A percentile compares a stretch with the other conserved stretches of the same genome.
These are phyloP conservation scores for Lentinula aciculospora DNA, from an alignment of 768 basidiomycete genomes.

Conservation along the genomic window DNA sequence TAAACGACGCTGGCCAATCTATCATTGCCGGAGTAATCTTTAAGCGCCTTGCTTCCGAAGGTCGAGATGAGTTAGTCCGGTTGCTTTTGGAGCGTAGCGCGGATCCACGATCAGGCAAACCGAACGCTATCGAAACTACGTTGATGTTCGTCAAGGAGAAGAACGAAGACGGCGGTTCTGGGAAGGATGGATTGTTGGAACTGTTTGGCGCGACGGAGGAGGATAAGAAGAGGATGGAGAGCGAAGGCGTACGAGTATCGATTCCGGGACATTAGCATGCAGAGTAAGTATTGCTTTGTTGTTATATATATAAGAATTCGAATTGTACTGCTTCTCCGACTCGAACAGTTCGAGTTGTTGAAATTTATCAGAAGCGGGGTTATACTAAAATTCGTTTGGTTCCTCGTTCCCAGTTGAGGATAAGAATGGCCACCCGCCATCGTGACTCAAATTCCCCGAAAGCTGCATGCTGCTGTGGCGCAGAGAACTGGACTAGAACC, in stretches of 20 bases:
- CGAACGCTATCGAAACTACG: conserved; percentile 65
- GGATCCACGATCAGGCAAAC: conserved; percentile 59
- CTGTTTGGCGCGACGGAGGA: conserved; percentile 55
- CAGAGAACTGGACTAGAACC: no score
- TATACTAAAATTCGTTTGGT: no score
- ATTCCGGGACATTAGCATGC: conserved; percentile 15
- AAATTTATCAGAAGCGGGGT: no score
- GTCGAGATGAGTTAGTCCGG: conserved; percentile 55
- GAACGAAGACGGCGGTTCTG: conserved; percentile 10
- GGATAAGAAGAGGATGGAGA: conserved; percentile 26
- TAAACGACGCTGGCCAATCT: conserved; percentile 70
- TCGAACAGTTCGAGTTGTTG: no score
- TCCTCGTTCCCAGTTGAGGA: no score
- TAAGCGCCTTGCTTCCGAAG: conserved; percentile 33
- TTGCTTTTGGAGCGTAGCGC: conserved; percentile 50
- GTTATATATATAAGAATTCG: neutral
- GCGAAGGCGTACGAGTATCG: conserved; percentile 3
- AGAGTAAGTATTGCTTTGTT: neutral
- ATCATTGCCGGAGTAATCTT: conserved; percentile 76
- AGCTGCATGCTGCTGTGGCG: no score
- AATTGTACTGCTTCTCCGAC: neutral
- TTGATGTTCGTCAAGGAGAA: conserved; percentile 44
- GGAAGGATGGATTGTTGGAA: conserved; percentile 46
- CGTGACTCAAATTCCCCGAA: no score
- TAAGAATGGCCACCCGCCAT: no score